Evolutionary conservation across 2,329 filamentous ascomycete species (phyloP).

Genomic region (Mycogone perniciosa): DNA sequence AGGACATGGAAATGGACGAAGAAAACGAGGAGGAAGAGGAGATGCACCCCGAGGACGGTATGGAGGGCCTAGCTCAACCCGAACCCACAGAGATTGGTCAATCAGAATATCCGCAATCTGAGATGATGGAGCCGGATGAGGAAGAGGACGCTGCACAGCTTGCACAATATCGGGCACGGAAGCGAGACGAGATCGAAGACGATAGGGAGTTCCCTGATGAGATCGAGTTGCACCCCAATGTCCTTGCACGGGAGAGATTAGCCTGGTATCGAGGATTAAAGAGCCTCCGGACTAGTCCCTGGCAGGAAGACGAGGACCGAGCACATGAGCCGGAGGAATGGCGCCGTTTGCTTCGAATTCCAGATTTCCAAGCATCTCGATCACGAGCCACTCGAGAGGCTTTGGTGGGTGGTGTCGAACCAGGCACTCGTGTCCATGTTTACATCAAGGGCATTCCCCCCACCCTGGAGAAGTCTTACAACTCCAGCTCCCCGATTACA

Average conservation of each 20-base stretch:
- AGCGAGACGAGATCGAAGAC: constrained; percentile 75
- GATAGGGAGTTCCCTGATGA: constrained; percentile 96
- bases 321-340: constrained; percentile 86
- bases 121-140: constrained; percentile 85
- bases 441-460: constrained; percentile 54
- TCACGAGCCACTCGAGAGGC: constrained; percentile 74
- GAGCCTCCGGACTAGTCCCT: constrained; percentile 77
- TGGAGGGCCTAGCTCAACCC: constrained; percentile 60
- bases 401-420: constrained; percentile 76
- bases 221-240: constrained; percentile 85
- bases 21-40: constrained; percentile 46
- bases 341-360: constrained; percentile 75
- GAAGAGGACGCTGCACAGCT: constrained; percentile 72
- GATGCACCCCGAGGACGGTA: constrained; percentile 73
- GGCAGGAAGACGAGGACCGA: constrained; percentile 83
- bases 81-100: constrained; percentile 71
- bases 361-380: constrained; percentile 82
- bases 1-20: constrained; percentile 55
- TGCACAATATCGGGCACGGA: constrained; percentile 71
- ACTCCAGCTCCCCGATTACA: constrained; percentile 53
- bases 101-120: constrained; percentile 89
- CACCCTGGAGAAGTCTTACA: constrained; percentile 39
- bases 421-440: constrained; percentile 77
- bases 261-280: constrained; percentile 86
- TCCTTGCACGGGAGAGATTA: constrained; percentile 77